Evolutionary conservation across 2,329 filamentous ascomycete species (phyloP), one percentile per base, ranked within the genome.

Genomic region (Aspergillus ruber): DNA sequence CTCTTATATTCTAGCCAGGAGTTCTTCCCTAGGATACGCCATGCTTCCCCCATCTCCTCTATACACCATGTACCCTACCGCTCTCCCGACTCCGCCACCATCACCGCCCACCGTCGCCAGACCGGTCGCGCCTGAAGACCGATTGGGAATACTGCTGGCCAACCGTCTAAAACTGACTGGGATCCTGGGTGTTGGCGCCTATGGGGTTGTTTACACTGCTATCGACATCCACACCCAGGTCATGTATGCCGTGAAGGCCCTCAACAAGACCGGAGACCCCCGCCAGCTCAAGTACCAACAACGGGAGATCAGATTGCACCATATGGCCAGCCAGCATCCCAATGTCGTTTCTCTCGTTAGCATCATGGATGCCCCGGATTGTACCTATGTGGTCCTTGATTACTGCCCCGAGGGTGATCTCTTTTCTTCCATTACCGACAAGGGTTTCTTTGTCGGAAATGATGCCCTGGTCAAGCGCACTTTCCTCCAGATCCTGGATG

Each of bases 381-480:
- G 90, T 78, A 94, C 90, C 55, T 97, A 89, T 72, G 91, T 97
- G 60, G 86, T 98, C 56, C 80, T 98, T 67, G 93, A 98, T 70
- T 97, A 90, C 70, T 97, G 91, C 74, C 89, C 90, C 6, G 93
- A 97, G 69, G 93, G 93, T 64, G 93, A 98, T 68, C 74, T 98
- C 55, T 98, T 98, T 73, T 86, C 87, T 68, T 96, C 94, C 74
- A 98, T 98, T 72, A 97, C 93, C 52, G 91, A 97, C 71, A 83
- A 87, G 63, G 88, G 90, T 66, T 88, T 88, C 68, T 98, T 95
- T 69, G 84, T 95, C 61, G 88, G 88, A 72, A 90, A 95, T 74
- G 91, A 97, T 74, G 80, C 82, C 62, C 80, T 95, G 66, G 87
- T 86, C 77, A 89, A 85, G 74, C 82, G 82, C 57, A 85, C 90